Evolutionary conservation across 805 yeast species (phyloP).

Genomic region (Phaffomyces antillensis): DNA sequence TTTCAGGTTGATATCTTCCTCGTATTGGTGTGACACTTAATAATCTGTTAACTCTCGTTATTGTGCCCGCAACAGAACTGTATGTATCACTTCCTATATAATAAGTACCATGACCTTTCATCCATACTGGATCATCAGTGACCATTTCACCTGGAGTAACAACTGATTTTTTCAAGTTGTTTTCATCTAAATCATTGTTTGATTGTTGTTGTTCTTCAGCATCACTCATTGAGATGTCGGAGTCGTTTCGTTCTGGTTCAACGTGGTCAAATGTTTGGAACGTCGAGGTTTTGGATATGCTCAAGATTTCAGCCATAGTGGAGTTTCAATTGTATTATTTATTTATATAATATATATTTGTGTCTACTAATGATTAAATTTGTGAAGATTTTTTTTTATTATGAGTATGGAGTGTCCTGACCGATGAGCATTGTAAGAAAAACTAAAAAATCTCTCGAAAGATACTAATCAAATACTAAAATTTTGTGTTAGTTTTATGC

Average conservation of each 20-base stretch:
- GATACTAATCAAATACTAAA: no score
- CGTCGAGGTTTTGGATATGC: constrained; percentile 14
- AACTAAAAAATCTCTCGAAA: no score
- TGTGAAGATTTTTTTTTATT: no score
- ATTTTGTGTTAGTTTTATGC: constrained; percentile 3
- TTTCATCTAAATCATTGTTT: constrained; percentile 22
- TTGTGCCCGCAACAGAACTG: constrained; percentile 89
- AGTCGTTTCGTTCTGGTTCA: constrained; percentile 29
- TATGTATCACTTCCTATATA: constrained; percentile 66
- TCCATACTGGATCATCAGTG: constrained; percentile 95
- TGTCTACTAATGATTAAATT: no score
- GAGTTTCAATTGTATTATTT: no score
- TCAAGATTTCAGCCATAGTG: constrained; percentile 13
- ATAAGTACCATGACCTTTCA: constrained; percentile 98
- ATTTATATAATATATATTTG: no score
- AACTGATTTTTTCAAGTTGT: constrained; percentile 31
- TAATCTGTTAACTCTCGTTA: constrained; percentile 78
- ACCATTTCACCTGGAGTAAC: constrained; percentile 95
- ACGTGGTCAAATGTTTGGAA: constrained; percentile 13
- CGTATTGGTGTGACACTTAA: constrained; percentile 79
- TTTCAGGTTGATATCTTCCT: constrained; percentile 87
- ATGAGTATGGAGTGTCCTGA: no score
- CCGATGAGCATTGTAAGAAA: no score
- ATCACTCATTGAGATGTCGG: constrained; percentile 25
- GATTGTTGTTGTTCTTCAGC: constrained; percentile 11